Evolutionary conservation across 495 filamentous ascomycete species (phyloP).

Genomic region (Penicillium odoratum): DNA sequence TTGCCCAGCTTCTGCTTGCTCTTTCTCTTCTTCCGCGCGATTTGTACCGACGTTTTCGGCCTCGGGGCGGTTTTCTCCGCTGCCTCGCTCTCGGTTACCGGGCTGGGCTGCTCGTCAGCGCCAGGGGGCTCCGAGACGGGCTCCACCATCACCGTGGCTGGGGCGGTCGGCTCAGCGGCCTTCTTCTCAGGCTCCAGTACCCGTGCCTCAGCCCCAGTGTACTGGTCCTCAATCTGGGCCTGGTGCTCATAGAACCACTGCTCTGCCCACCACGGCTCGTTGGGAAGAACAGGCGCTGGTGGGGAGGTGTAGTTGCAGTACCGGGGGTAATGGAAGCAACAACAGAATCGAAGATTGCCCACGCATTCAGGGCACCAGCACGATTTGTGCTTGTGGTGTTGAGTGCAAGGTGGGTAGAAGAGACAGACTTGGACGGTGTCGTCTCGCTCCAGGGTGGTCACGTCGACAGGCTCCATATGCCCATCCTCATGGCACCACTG

Average conservation of each 20-base stretch:
- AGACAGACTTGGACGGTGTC: not conserved
- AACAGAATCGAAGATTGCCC: not conserved
- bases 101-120: not conserved
- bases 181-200: not conserved
- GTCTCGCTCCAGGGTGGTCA: not conserved
- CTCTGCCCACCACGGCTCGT: not conserved
- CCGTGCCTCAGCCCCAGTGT: not conserved
- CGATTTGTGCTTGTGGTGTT: not conserved
- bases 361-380: conserved; percentile 1
- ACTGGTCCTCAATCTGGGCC: not conserved
- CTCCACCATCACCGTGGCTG: not conserved
- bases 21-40: not conserved
- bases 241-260: not conserved
- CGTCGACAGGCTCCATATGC: not conserved
- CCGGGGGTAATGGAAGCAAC: not conserved
- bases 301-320: not conserved
- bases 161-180: not conserved
- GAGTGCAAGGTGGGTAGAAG: not conserved
- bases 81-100: not conserved
- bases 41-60: not conserved
- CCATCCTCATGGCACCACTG: not conserved
- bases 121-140: not conserved
- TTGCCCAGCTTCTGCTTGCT: not conserved
- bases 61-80: not conserved
- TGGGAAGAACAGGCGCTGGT: not conserved